Evolutionary conservation across 73 alveolate species (phyloP), one percentile per base, ranked within the genome.

Genomic region (Paramecium sonneborni): DNA sequence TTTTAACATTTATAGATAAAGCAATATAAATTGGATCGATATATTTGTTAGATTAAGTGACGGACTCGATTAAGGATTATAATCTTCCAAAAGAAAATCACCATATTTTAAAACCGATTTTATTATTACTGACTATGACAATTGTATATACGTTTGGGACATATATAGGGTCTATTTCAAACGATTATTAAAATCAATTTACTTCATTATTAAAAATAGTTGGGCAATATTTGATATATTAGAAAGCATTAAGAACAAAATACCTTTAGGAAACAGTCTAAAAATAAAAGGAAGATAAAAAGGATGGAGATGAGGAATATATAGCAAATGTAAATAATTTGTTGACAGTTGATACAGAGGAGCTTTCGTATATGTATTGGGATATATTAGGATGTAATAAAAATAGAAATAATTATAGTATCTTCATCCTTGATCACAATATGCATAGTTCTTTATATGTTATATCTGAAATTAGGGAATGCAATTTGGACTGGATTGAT

Each of bases 321-420:
- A 76, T 37, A 10, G 91, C 94, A 8, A 82, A 88, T 72, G 94
- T 82, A 0, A 88, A 88, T 26, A 88, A 88, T 38, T 48, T 88
- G 11, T 48, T 88, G 41, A 88, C 94, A 21, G 94, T 88, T 6
- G 94, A 88, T 72, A 52, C 70, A 12, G 94, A 88, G 15, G 72
- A 88, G 38, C 57, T 69, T 24, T 26, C 46, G 5, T 70, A 76
- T 58, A 70, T 88, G 2, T 43, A 35, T 11, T 88, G 94, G 94
- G 94, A 85, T 26, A 35, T 88, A 11, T 76, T 88, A 11, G 74
- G 74, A 70, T 69, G 91, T 69, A 69, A 38, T 52, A n/a, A n/a
- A 0, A 34, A 23, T 38, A 3, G 15, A 4, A 15, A 70, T 57
- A 20, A n/a, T 41, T 7, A 14, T 43, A 79, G 90, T 79, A 20